Evolutionary conservation across 2,329 filamentous ascomycete genomes (phyloP).

Genomic region (Taxawa tesnikishii): DNA sequence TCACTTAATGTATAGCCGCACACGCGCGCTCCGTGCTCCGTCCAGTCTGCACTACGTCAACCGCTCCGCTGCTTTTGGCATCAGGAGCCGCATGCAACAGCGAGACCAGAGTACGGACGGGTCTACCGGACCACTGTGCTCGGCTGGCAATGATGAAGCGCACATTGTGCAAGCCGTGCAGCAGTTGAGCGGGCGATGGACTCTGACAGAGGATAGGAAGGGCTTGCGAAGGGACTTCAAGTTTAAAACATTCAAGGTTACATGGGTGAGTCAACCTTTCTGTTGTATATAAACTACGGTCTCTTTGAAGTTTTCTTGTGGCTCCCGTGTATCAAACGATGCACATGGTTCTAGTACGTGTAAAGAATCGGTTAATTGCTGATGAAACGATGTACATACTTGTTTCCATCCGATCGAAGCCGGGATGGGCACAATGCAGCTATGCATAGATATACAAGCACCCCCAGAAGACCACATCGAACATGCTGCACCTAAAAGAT

Average conservation of each 20-base stretch:
- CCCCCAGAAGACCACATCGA: too few species aligned
- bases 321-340: too few species aligned
- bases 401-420: background rate
- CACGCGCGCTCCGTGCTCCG: too few species aligned
- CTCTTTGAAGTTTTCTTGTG: background rate
- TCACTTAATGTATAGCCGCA: too few species aligned
- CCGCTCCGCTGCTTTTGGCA: too few species aligned
- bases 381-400: background rate
- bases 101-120: too few species aligned
- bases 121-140: too few species aligned
- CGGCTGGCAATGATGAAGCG: slow-evolving; percentile 10
- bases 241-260: slow-evolving; percentile 25
- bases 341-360: background rate
- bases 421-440: background rate
- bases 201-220: slow-evolving; percentile 17
- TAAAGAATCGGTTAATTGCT: background rate
- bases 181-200: slow-evolving; percentile 13
- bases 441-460: background rate
- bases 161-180: slow-evolving; percentile 13
- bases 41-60: too few species aligned
- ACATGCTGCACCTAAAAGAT: too few species aligned
- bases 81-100: too few species aligned
- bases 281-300: too few species aligned
- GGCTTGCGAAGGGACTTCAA: slow-evolving; percentile 22
- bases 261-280: slow-evolving; percentile 19